Evolutionary conservation across 129 eudicot genomes (phyloP).

Genomic region (Heracleum sosnowskyi): DNA sequence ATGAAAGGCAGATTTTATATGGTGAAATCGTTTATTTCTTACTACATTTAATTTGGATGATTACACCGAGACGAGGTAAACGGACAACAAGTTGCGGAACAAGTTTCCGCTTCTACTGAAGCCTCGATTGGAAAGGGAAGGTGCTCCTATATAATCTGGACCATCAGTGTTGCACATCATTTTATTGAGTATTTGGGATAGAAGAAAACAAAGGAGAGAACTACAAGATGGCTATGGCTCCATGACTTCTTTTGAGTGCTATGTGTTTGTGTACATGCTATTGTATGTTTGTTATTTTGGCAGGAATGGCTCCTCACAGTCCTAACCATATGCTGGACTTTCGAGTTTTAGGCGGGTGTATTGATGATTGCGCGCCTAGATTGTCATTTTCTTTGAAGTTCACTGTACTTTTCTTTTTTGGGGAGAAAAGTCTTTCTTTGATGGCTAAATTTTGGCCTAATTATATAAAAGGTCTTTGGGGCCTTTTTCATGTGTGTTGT

Average conservation of each 20-base stretch:
- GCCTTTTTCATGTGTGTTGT: slow-evolving; percentile 51
- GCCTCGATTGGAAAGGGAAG: background rate
- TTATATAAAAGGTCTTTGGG: slow-evolving; percentile 54
- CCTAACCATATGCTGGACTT: slow-evolving; percentile 34
- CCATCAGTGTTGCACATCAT: background rate
- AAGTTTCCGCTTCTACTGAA: background rate
- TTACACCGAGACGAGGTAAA: background rate
- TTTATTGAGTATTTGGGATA: background rate
- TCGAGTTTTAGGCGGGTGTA: slow-evolving; percentile 23
- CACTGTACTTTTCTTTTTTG: background rate
- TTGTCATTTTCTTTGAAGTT: background rate
- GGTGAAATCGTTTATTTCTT: too few species aligned
- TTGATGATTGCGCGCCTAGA: slow-evolving; percentile 28
- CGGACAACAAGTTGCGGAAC: background rate
- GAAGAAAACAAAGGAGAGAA: background rate
- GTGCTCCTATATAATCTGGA: background rate
- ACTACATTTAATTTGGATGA: background rate
- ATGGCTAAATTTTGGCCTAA: slow-evolving; percentile 53
- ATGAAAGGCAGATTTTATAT: background rate
- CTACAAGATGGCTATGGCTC: slow-evolving; percentile 10
- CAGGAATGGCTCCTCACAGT: slow-evolving; percentile 50
- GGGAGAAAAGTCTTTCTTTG: slow-evolving; percentile 21
- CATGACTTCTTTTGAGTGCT: slow-evolving; percentile 34
- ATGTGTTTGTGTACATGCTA: slow-evolving; percentile 44
- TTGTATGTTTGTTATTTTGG: slow-evolving; percentile 37